Evolutionary conservation across 345 rosid genomes (phyloP), one percentile per base, ranked within the genome.

Genomic region (Camelina neglecta): DNA sequence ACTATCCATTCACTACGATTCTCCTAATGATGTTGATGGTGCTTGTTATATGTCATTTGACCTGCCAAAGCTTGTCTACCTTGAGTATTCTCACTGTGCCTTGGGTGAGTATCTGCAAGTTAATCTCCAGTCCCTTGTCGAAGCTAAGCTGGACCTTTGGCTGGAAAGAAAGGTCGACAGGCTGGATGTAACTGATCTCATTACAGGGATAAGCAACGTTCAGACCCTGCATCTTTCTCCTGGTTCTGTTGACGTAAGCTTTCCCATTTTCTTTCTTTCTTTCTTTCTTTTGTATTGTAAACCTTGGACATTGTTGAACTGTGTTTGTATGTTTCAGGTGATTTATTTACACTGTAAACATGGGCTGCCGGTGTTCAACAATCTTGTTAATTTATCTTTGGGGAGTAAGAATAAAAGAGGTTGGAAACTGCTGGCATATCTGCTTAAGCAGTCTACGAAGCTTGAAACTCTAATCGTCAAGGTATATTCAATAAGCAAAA

Each of bases 401-500:
- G 63, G 56, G 63, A 10, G 56, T 54, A 3, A 3, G 3, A 9
- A 54, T 6, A 1, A 63, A 0, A 21, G 13, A 39, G 55, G 70
- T 53, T 73, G 76, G 70, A 12, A 5, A 18, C 12, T 63, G 16
- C 55, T 73, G 11, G 23, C 70, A 12, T 0, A 42, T 63, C 7
- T 73, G 60, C 55, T 73, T 53, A 13, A 53, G 36, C 45, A 73
- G 16, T 63, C 56, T 63, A 45, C 76, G 20, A 63, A 73, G n/a
- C 23, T 73, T 41, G 35, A 63, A 42, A 63, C 76, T 16, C n/a
- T 73, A 54, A 54, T 11, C 41, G 15, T 71, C 18, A 1, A 58
- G 74, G 74, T 47, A 45, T 45, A 33, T 1, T 53, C 23, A 67
- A 3, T n/a, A 39, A 33, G 36, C 36, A 33, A 1, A 33, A 33